Base-by-base conservation (phyloP, 139 green algal species). In the Asterochloris erici region DNA sequence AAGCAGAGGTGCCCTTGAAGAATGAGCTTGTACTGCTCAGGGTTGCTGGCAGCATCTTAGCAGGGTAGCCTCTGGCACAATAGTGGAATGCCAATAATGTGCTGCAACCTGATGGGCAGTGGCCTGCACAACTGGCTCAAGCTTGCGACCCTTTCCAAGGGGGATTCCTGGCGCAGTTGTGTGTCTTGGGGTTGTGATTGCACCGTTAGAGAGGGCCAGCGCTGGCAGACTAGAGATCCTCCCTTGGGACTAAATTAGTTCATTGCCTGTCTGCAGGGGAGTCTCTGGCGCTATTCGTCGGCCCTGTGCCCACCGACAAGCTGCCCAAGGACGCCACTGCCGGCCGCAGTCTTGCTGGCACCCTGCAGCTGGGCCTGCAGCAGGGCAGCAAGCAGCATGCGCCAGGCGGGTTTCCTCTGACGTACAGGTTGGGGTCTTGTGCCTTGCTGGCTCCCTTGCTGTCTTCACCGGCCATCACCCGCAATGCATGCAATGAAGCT, bases 281-380 rank as follows among this genome's bases (percentile, higher is more conserved):
- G 73, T 81, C 84, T 0, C 71, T 71, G 23, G 85, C 86, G 16
- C 75, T 94, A 78, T 97, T 93, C 82, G 27, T 97, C 71, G 93
- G 93, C 2, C 86, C 89, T 1, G 61, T 90, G 38, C 79, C 91
- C 0, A 90, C 95, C 24, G 93, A 95, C 85, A 95, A 95, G 79
- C 86, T 98, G 81, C 94, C 93, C 73, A 97, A 97, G 89, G 94
- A 97, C 71, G 94, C 93, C 0, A 89, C 63, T 23, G 68, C 86
- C 17, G 92, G 92, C n/a, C 84, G 86, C 23, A 54, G 90, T 68
- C 85, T 96, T 76, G 68, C 77, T 21, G 92, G 93, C 12, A 84
- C 60, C 24, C 70, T 95, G 19, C 85, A 82, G 10, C 83, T 95
- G 28, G 92, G 89, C 71, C 74, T 85, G 60, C 71, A 68, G 63